Evolutionary conservation across 768 basidiomycete species (phyloP), one percentile per base, ranked within the genome.

Genomic region (Hypholoma sublateritium): DNA sequence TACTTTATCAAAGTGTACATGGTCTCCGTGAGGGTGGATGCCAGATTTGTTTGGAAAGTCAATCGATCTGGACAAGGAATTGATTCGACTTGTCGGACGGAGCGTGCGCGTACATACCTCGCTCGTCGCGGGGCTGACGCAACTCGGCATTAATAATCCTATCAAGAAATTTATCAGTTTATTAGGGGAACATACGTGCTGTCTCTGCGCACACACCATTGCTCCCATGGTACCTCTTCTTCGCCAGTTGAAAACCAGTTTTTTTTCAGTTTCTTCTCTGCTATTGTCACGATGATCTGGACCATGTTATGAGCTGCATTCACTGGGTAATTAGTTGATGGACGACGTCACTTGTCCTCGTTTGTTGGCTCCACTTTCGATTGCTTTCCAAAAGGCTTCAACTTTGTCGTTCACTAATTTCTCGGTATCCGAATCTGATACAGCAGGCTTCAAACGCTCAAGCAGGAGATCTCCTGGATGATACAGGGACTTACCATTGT

Each of bases 211-310:
- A 53, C 75, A 5, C 12, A 90, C 91, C 91, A 93, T 71, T 90
- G 85, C 68, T 93, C 92, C 91, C 91, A 93, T 51, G 90, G 84
- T 13, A 92, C 83, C 22, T 93, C 89, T 67, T 93, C 91, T 72
- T 93, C 88, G 1, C 80, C 86, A 62, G 80, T 77, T 39, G 85
- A 85, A 62, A 91, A 89, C 91, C 91, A 92, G 14, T 83, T 81
- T 70, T 90, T 93, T 71, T 86, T 88, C 9, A 83, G 82, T 47
- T 83, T 80, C 68, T 86, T 89, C 68, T 92, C 91, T 1, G 89
- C 88, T 59, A 93, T 84, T 0, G 86, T 90, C 17, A 93, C 80
- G 9, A 79, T 69, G 32, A 93, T 86, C 91, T 89, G 50, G 12
- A 34, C 49, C 50, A 21, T 55, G 16, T 21, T 35, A 39, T 32